phyloP scores from a whole-genome alignment of 306 rosid genomes.

The Quillaja saponaria region DNA sequence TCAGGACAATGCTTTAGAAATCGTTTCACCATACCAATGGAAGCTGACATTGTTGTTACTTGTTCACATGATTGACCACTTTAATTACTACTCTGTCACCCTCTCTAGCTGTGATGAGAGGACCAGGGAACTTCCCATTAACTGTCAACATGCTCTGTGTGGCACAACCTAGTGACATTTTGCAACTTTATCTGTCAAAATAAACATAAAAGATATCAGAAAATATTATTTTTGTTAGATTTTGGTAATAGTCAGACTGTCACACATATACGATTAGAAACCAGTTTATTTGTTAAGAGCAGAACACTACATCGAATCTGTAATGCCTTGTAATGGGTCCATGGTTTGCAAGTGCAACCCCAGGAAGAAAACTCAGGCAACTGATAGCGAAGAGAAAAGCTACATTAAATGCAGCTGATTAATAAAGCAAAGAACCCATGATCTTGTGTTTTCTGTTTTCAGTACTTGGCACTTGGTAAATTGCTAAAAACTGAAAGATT shows the following conservation, averaged over 20 bases:
- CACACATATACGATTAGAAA: no score
- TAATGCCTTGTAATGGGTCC: conserved; percentile 31
- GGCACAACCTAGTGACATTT: conserved; percentile 37
- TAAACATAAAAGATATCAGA: not conserved
- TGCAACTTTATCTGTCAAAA: conserved; percentile 27
- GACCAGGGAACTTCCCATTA: conserved; percentile 36
- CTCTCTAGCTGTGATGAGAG: conserved; percentile 35
- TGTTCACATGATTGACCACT: conserved; percentile 31
- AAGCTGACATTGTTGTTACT: conserved; percentile 35
- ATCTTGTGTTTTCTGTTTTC: not conserved
- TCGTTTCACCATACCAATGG: conserved; percentile 25
- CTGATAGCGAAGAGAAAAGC: conserved; percentile 19
- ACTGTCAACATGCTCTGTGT: conserved; percentile 32
- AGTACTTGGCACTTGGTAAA: no score
- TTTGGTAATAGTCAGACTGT: no score
- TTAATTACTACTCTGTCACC: conserved; percentile 28
- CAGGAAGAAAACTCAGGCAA: conserved; percentile 22
- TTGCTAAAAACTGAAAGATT: not conserved
- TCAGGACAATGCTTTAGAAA: not conserved
- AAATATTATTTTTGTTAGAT: not conserved
- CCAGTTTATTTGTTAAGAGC: not conserved
- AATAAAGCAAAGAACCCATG: conserved; percentile 11
- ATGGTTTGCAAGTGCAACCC: conserved; percentile 20
- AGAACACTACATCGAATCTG: conserved; percentile 20
- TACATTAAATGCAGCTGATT: conserved; percentile 18